Conservation (phyloP, 768 basidiomycete genomes). For the Rhizopogon rudus region DNA sequence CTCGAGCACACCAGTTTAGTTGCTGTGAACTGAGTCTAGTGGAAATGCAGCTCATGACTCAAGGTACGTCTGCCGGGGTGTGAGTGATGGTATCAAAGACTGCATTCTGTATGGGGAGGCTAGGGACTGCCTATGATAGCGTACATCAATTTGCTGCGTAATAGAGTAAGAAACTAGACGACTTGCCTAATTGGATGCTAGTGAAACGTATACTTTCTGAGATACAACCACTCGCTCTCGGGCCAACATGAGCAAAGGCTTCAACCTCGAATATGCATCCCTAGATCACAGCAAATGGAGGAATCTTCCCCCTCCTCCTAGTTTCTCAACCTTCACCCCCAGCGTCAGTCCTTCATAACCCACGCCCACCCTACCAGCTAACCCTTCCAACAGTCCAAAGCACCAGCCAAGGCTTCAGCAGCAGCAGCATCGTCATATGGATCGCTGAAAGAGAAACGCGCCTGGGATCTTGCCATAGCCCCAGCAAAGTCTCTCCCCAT, state of each 20-base stretch:
- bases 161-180: no score
- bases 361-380: background rate
- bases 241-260: constrained; percentile 3
- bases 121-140: no score
- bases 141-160: no score
- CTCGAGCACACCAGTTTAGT: background rate
- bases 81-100: no score
- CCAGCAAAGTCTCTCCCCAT: constrained; percentile 92
- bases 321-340: constrained; percentile 49
- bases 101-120: no score
- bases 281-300: constrained; percentile 44
- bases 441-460: constrained; percentile 68
- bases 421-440: constrained; percentile 49
- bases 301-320: constrained; percentile 60
- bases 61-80: background rate
- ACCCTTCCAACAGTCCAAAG: constrained; percentile 36
- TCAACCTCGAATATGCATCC: constrained; percentile 26
- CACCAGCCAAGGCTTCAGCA: constrained; percentile 29
- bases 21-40: background rate
- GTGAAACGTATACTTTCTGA: background rate
- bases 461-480: constrained; percentile 79
- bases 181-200: background rate
- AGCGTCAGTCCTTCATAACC: constrained; percentile 8
- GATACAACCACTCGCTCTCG: background rate
- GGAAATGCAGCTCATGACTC: background rate